Evolutionary conservation across 2,329 filamentous ascomycete genomes (phyloP), one percentile per base, ranked within the genome.

Genomic region (Cordyceps fumosorosea): DNA sequence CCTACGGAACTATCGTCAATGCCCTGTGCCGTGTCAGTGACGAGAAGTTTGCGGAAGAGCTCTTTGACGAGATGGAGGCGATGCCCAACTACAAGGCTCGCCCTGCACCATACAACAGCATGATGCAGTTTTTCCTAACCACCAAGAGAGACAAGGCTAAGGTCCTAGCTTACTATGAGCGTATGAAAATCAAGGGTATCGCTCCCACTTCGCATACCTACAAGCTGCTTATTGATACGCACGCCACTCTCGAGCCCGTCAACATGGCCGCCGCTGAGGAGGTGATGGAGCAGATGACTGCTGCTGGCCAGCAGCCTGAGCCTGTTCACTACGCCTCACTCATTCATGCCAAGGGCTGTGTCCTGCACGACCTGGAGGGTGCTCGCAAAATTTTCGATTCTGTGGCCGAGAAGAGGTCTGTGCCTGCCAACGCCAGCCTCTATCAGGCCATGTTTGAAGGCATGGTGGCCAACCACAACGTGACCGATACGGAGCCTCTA

Each of bases 31-130:
- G 95, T 69, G 95, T 98, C 62, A 96, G 92, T 67, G 95, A 99
- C 69, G 93, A 98, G 78, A 96, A 93, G 72, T 96, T 97, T 73
- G 95, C 95, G 32, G 95, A 97, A 72, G 92, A 98, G 76, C 86
- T 98, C 69, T 99, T 99, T 72, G 92, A 98, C 72, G 95, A 99
- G 79, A 99, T 99, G 95, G 95, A 99, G 80, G 86, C 89, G 53
- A 96, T 96, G 89, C 89, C 92, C 62, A 99, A 99, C 80, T 99
- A 99, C 84, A 98, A 97, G 81, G 91, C 95, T 47, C 89, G 95
- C 11, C 93, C 95, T 29, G 95, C 95, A 26, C 95, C 95, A 0
- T 99, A 99, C 82, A 97, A 99, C 81, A 96, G 91, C 76, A 90
- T 99, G 87, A 99, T 99, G 86, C 95, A 99, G 74, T 98, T 96